phyloP scores from a whole-genome alignment of 2,329 filamentous ascomycete species.

The Diaporthe nobilis region DNA sequence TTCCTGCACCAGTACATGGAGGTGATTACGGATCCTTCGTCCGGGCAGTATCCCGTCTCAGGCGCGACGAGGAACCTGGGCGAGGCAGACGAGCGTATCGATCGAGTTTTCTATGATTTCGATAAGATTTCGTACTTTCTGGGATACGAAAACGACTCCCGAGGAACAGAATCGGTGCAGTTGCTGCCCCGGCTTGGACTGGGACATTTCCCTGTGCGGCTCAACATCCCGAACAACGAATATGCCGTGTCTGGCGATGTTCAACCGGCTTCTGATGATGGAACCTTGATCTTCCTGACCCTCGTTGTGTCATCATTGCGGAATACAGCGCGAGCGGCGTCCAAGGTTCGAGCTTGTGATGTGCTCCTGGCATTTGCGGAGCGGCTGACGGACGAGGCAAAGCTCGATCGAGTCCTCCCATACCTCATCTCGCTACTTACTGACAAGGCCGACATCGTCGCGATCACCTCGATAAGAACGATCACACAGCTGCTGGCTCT shows the following conservation, averaged over 20 bases:
- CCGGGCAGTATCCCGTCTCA: constrained; percentile 80
- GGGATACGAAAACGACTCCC: constrained; percentile 74
- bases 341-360: constrained; percentile 90
- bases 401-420: constrained; percentile 91
- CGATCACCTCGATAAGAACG: constrained; percentile 86
- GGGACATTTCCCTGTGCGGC: constrained; percentile 81
- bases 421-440: constrained; percentile 88
- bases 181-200: constrained; percentile 66
- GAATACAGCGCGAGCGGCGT: constrained; percentile 90
- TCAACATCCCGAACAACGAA: constrained; percentile 90
- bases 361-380: constrained; percentile 93
- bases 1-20: constrained; percentile 99
- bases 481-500: constrained; percentile 90
- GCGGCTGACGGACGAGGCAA: constrained; percentile 92
- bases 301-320: constrained; percentile 90
- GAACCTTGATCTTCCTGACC: constrained; percentile 91
- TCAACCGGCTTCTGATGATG: constrained; percentile 81
- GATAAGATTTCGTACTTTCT: constrained; percentile 98
- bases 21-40: constrained; percentile 90
- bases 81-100: constrained; percentile 93
- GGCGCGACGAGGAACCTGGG: constrained; percentile 80
- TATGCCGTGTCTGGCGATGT: constrained; percentile 75
- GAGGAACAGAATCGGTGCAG: constrained; percentile 48
- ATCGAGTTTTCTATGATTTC: constrained; percentile 93
- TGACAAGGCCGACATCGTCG: constrained; percentile 87